Evolutionary conservation across 768 basidiomycete species (phyloP), one percentile per base, ranked within the genome.

Genomic region (Trametes maxima): DNA sequence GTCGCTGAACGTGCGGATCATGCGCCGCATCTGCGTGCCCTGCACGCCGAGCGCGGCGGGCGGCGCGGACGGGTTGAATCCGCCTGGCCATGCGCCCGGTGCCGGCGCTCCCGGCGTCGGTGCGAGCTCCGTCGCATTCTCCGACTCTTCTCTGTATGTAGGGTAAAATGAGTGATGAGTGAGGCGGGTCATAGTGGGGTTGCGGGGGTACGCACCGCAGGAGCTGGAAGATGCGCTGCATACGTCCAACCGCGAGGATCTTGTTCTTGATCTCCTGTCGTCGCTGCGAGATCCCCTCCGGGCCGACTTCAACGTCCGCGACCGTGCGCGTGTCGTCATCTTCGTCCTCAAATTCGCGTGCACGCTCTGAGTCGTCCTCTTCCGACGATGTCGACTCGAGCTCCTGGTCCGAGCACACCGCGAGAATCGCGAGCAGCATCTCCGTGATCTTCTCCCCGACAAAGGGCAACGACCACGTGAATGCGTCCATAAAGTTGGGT

Each of bases 401-500:
- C 74, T 98, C 97, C 72, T 98, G 95, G 75, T 95, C 93, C 54
- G 90, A 92, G 76, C 95, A 98, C 16, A 94, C 94, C 70, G 95
- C 93, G 22, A 99, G 83, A 47, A 99, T 93, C 2, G 95, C 94
- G 25, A 97, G 94, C 60, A 99, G 80, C 96, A 98, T 98, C 73
- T 99, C 97, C 63, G 94, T 67, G 94, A 96, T 98, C 78, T 99
- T 98, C 75, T 95, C 92, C 64, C 95, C 97, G 7, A 99, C 97
- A 70, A 98, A 98, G 0, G 97, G 97, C 60, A 99, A 75, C 79
- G 90, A 92, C 97, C 97, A 99, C 0, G 97, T 98, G 72, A 99
- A 99, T 22, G 95, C 95, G 68, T 98, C 96, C 95, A 98, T 98
- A 70, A 99, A 99, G 75, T 99, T 99, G 4, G 97, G 97, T 55